phyloP scores from a whole-genome alignment of 2,329 filamentous ascomycete species.

The Corynespora cassiicola region DNA sequence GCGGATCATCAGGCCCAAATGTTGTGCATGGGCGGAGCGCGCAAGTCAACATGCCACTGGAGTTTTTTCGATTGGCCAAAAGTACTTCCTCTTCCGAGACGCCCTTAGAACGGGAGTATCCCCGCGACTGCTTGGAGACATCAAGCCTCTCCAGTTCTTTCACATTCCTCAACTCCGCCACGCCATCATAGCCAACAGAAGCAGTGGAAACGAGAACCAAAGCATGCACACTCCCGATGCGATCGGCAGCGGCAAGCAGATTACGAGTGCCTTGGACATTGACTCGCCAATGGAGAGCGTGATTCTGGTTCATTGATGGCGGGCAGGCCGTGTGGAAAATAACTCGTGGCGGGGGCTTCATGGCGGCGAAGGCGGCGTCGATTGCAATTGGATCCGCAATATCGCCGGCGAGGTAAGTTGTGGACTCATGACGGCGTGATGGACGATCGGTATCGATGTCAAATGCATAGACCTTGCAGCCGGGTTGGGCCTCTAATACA shows the following conservation, averaged over 20 bases:
- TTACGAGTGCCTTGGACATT: constrained; percentile 15
- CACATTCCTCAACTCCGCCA: constrained; percentile 9
- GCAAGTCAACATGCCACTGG: too few relatives aligned
- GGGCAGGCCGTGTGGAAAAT: constrained; percentile 21
- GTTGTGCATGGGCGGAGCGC: constrained; percentile 9
- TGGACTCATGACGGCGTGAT: constrained; percentile 11
- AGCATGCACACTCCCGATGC: constrained; percentile 5
- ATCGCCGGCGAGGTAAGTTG: constrained; percentile 15
- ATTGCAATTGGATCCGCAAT: constrained; percentile 11
- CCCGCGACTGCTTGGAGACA: constrained; percentile 8
- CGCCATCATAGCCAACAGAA: constrained; percentile 12
- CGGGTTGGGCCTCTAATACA: constrained; percentile 13
- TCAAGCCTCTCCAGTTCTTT: constrained; percentile 12
- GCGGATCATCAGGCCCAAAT: constrained; percentile 10
- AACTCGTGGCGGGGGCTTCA: constrained; percentile 12
- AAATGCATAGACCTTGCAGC: constrained; percentile 13
- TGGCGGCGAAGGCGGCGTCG: constrained; percentile 10
- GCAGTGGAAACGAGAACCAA: constrained; percentile 13
- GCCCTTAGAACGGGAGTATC: constrained; percentile 12
- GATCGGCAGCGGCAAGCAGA: too few relatives aligned
- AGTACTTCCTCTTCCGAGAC: constrained; percentile 12
- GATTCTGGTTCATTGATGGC: constrained; percentile 5
- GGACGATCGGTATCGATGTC: constrained; percentile 14
- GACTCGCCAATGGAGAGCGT: constrained; percentile 8
- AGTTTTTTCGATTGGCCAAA: constrained; percentile 14